phyloP scores from a whole-genome alignment of 257 asterid species.

The Solanum clarkiae region DNA sequence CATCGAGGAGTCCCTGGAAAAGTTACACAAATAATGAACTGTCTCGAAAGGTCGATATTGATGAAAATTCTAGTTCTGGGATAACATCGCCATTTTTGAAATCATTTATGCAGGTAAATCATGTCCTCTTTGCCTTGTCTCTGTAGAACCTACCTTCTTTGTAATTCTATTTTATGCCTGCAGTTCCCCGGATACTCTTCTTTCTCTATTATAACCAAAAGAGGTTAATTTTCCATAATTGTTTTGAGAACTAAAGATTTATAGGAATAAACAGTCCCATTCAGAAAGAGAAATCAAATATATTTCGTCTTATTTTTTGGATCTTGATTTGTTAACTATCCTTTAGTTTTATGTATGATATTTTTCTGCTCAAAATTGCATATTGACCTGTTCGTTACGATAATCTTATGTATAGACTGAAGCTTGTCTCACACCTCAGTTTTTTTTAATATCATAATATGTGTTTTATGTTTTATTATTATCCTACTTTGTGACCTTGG shows the following conservation, averaged over 20 bases:
- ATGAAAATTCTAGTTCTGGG: slow-evolving; percentile 73
- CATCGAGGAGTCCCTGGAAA: slow-evolving; percentile 78
- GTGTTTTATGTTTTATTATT: neutral
- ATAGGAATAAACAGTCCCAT: neutral
- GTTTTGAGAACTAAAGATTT: neutral
- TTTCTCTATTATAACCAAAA: neutral
- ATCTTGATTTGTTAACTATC: neutral
- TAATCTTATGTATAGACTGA: neutral
- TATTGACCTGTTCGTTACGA: neutral
- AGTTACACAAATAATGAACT: slow-evolving; percentile 56
- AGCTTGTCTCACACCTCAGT: neutral
- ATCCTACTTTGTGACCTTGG: neutral
- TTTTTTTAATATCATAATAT: neutral
- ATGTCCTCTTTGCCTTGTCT: neutral
- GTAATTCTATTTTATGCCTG: neutral
- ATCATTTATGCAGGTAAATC: slow-evolving; percentile 92
- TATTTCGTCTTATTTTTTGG: neutral
- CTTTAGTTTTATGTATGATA: neutral
- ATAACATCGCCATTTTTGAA: slow-evolving; percentile 87
- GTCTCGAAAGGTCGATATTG: slow-evolving; percentile 45
- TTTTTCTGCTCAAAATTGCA: neutral
- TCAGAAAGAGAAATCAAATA: neutral
- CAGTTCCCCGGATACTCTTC: neutral
- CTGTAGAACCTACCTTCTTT: neutral
- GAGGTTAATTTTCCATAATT: neutral